Base-by-base conservation (phyloP, 2,329 filamentous ascomycete species). In the Neonectria faginata region DNA sequence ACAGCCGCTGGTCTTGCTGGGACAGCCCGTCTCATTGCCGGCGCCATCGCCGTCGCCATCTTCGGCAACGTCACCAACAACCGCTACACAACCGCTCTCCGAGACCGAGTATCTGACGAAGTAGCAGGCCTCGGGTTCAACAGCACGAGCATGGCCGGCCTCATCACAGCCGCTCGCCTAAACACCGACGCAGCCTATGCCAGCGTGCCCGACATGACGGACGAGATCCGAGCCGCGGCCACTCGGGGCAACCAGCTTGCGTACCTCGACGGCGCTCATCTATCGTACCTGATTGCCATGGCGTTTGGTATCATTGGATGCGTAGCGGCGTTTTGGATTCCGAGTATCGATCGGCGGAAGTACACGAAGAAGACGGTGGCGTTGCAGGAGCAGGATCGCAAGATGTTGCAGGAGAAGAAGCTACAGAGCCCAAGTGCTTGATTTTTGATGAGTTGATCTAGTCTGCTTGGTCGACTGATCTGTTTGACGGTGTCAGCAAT, bases 311-410 rank as follows among this genome's bases (percentile, higher is more conserved):
- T 64, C 5, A 39, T 64, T 1, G 61, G 61, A 1, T 64, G 57
- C 5, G 29, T 64, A 5, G 61, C 57, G 8, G 61, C 61, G n/a
- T 55, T 64, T 36, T 64, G 56, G 57, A 64, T 60, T 7, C 61
- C 61, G 9, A 64, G 56, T 14, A 64, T 64, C 12, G 61, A 64
- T 5, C 22, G 39, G 18, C 52, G 61, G 29, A 64, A 64, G 45
- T 64, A 64, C n/a, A 64, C 61, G 20, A 64, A 64, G 16, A 64
- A 64, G 50, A 64, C 61, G 8, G 56, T 64, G 6, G 61, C 61
- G 5, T 29, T 64, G 36, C 61, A 64, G 22, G 61, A 64, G 16
- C 57, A 42, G 8, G 60, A 63, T 20, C 42, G 54, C 5, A 29
- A 58, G 20, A 52, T 31, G 11, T 33, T 63, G 22, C 31, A 58